Evolutionary conservation across 495 filamentous ascomycete genomes (phyloP), one percentile per base, ranked within the genome.

Genomic region (Xylaria acuta): DNA sequence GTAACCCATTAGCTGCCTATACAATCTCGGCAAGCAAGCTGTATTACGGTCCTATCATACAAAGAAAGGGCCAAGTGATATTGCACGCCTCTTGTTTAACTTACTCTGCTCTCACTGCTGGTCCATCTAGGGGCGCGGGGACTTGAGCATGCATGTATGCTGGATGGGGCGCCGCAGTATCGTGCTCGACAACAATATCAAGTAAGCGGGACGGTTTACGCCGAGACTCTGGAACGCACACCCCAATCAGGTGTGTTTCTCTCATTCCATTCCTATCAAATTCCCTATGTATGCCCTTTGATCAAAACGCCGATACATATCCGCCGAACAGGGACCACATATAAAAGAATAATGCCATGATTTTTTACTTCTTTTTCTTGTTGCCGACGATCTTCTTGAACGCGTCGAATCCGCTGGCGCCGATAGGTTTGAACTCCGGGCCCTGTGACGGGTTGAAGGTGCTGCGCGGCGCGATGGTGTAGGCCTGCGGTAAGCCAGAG

Each of bases 381-480:
- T 91, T 91, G 75, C 89, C 88, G 73, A 90, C 92, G 88, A 97
- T 93, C 82, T 87, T 90, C 75, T 92, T 88, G 85, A 97, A 95
- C 30, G 92, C 91, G 75, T 94, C 93, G 78, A 93, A 87, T 64
- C 92, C 92, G 71, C 88, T 88, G 51, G 90, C 87, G 38, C 93
- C 93, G 76, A 94, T 83, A 6, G 92, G 92, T 74, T 89, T 88
- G 56, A 80, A 77, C 51, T 84, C 79, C 14, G 80, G 69, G 2
- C 75, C 76, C 49, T 75, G 77, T 6, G 70, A 79, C 0, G 80
- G 78, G 74, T 87, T 84, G 68, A 86, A 88, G 5, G 83, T 89
- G 75, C 86, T 88, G 69, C 79, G 87, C 20, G 94, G 94, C 43
- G 92, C 94, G 74, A 97, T 86, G 1, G 90, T 93, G 79, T 97